phyloP scores from a whole-genome alignment of 2,329 filamentous ascomycete species.

The Geoglossum cookeanum region DNA sequence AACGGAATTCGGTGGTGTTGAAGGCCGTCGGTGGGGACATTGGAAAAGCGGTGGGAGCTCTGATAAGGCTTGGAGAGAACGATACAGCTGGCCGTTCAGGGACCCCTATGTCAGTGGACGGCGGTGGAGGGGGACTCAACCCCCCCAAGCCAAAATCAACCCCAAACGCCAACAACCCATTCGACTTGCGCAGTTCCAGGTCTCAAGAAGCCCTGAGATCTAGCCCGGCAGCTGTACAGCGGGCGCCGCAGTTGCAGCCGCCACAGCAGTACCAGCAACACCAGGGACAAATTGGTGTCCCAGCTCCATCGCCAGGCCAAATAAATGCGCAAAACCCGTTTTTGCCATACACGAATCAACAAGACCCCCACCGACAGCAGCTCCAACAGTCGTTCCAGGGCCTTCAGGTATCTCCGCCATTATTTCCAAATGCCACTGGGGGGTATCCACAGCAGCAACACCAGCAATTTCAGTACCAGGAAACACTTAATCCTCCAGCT shows the following conservation, averaged over 20 bases:
- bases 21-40: constrained; percentile 71
- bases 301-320: background rate
- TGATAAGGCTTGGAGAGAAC: constrained; percentile 65
- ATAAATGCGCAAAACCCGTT: background rate
- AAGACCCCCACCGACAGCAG: constrained; percentile 5
- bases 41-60: constrained; percentile 66
- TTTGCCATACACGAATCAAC: background rate
- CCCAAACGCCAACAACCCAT: constrained; percentile 45
- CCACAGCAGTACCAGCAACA: constrained; percentile 11
- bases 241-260: constrained; percentile 12
- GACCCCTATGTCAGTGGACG: background rate
- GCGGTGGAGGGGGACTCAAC: background rate
- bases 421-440: constrained; percentile 62
- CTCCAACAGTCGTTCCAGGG: constrained; percentile 56
- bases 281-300: background rate
- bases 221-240: constrained; percentile 13
- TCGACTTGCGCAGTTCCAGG: constrained; percentile 29
- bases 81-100: constrained; percentile 10
- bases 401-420: constrained; percentile 48
- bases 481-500: constrained; percentile 23
- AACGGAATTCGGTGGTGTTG: constrained; percentile 61
- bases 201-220: constrained; percentile 24
- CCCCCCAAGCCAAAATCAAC: background rate
- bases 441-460: constrained; percentile 25
- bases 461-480: constrained; percentile 18